Conservation (phyloP, 169 alveolate species). For the Plasmodium gonderi region DNA sequence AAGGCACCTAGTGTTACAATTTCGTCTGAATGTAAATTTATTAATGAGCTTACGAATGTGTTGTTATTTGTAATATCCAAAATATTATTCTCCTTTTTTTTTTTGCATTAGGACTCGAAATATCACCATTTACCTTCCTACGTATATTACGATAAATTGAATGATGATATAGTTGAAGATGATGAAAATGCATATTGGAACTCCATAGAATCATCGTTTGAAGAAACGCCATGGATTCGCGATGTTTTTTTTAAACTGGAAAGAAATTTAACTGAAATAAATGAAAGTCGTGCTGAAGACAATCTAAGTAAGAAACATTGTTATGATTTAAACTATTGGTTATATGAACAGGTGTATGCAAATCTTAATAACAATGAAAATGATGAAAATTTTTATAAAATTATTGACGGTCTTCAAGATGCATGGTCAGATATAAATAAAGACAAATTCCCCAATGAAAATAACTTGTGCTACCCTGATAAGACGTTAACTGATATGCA, state of each 20-base stretch:
- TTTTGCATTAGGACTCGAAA: background rate
- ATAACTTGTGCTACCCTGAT: constrained; percentile 31
- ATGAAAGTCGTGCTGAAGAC: constrained; percentile 9
- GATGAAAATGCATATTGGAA: constrained; percentile 7
- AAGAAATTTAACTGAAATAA: background rate
- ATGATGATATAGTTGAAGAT: constrained; percentile 15
- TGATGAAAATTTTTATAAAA: constrained; percentile 8
- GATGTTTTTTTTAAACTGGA: constrained; percentile 35
- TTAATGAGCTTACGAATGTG: background rate
- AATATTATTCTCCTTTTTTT: background rate
- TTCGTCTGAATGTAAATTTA: background rate
- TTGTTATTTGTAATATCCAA: background rate
- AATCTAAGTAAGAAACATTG: constrained; percentile 18
- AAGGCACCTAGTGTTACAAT: background rate
- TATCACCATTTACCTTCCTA: constrained; percentile 34
- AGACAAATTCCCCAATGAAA: background rate
- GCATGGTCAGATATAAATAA: constrained; percentile 11
- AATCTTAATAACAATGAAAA: background rate
- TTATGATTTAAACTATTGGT: constrained; percentile 47
- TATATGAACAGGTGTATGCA: constrained; percentile 32
- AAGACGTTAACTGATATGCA: constrained; percentile 19
- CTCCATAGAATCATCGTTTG: constrained; percentile 8
- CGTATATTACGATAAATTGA: constrained; percentile 7
- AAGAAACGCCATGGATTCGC: constrained; percentile 7
- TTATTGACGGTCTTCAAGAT: background rate